These are phyloP conservation scores for Borovskyia barvae DNA, from an alignment of 208 protist species.

Conservation along the genomic window DNA sequence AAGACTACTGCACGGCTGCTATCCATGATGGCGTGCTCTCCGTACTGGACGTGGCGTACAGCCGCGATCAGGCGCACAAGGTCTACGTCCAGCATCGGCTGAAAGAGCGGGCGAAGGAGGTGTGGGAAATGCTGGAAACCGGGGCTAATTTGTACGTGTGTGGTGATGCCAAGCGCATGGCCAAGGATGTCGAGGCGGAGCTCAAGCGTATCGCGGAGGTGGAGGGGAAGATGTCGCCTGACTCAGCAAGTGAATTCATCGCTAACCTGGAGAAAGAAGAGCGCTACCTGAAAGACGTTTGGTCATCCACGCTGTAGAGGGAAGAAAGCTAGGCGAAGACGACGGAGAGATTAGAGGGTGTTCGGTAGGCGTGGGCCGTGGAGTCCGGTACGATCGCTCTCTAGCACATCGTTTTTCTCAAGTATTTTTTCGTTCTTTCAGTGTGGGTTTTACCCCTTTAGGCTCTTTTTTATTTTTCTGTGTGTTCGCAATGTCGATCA, in stretches of 20 bases:
- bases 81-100: conserved; percentile 92
- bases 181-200: conserved; percentile 82
- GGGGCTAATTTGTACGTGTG: conserved; percentile 90
- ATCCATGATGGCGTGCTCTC: conserved; percentile 64
- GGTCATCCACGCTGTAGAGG: conserved; percentile 52
- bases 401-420: too few relatives aligned
- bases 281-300: conserved; percentile 86
- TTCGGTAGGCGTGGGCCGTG: too few relatives aligned
- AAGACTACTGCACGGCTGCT: conserved; percentile 63
- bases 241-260: conserved; percentile 52
- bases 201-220: conserved; percentile 50
- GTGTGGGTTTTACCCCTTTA: not conserved
- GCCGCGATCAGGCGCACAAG: conserved; percentile 74
- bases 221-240: conserved; percentile 42
- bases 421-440: not conserved
- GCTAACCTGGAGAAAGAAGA: conserved; percentile 54
- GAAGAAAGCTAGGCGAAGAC: not conserved
- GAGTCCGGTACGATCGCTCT: too few relatives aligned
- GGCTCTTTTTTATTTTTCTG: too few relatives aligned
- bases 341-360: too few relatives aligned
- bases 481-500: not conserved
- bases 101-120: conserved; percentile 41
- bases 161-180: conserved; percentile 92
- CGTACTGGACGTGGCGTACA: conserved; percentile 79
- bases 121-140: conserved; percentile 70